Conservation (phyloP, 768 basidiomycete species). For the Lactarius pseudohatsudake region DNA sequence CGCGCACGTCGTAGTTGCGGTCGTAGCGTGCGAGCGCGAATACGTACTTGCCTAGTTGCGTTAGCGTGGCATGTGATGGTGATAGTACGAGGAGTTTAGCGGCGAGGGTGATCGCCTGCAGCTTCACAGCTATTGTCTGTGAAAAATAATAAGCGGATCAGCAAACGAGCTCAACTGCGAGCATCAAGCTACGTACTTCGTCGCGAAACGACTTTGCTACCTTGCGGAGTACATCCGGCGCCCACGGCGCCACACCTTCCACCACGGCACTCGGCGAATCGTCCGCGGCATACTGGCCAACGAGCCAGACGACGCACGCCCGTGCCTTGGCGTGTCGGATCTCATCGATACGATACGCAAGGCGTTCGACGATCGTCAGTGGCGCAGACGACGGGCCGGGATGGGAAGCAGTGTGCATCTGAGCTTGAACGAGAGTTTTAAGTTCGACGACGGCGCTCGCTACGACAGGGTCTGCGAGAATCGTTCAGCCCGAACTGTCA, state of each 20-base stretch:
- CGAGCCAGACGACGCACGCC: constrained; percentile 90
- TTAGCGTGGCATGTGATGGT: constrained; percentile 50
- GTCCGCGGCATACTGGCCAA: constrained; percentile 80
- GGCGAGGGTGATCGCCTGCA: constrained; percentile 83
- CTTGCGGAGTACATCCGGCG: constrained; percentile 86
- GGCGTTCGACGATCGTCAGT: constrained; percentile 68
- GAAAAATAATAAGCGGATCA: neutral
- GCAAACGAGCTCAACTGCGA: constrained; percentile 4
- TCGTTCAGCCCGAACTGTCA: neutral
- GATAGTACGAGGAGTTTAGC: constrained; percentile 78
- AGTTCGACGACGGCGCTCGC: constrained; percentile 82
- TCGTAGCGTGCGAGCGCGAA: constrained; percentile 89
- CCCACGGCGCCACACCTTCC: constrained; percentile 72
- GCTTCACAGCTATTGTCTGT: constrained; percentile 69
- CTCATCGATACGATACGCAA: constrained; percentile 75
- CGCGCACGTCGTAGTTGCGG: constrained; percentile 83
- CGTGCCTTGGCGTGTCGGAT: constrained; percentile 79
- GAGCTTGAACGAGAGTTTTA: constrained; percentile 77
- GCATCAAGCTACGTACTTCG: constrained; percentile 52
- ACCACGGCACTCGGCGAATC: constrained; percentile 39
- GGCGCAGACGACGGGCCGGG: constrained; percentile 37
- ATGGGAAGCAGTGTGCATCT: constrained; percentile 43
- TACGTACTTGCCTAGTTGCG: constrained; percentile 65
- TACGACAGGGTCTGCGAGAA: constrained; percentile 64
- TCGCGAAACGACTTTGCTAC: constrained; percentile 65